Evolutionary conservation across 495 filamentous ascomycete species (phyloP).

Genomic region (Penicillium herquei): DNA sequence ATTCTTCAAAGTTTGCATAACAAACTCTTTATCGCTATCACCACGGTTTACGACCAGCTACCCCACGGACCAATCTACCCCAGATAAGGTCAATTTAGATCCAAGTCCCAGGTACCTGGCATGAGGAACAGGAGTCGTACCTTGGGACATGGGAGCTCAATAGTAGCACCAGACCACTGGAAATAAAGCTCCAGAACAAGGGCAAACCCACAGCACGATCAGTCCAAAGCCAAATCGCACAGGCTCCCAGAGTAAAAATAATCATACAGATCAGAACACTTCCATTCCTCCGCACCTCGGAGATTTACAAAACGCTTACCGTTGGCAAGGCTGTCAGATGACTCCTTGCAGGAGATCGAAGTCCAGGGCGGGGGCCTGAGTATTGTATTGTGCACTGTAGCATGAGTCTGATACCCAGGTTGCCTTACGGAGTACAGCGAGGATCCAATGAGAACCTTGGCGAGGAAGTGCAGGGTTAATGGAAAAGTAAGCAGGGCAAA

Average conservation of each 20-base stretch:
- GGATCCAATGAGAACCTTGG: neutral
- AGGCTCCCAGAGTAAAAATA: neutral
- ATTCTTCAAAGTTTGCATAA: too few relatives aligned
- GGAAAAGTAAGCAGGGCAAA: neutral
- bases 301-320: conserved; percentile 10
- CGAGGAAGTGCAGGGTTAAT: neutral
- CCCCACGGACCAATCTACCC: conserved; percentile 13
- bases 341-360: conserved; percentile 9
- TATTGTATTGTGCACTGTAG: neutral
- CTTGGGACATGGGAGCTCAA: conserved; percentile 1
- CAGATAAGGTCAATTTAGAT: conserved; percentile 1
- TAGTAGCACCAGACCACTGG: conserved; percentile 6
- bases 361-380: conserved; percentile 17
- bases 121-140: conserved; percentile 6
- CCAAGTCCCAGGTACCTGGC: conserved; percentile 21
- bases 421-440: neutral
- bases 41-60: neutral
- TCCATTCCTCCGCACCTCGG: conserved; percentile 9
- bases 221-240: neutral
- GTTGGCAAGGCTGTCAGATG: conserved; percentile 16
- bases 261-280: neutral
- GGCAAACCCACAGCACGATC: neutral
- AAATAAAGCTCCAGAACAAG: neutral
- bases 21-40: neutral
- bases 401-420: neutral